phyloP scores from a whole-genome alignment of 208 protist genomes.

The Chromosphaera perkinsii region DNA sequence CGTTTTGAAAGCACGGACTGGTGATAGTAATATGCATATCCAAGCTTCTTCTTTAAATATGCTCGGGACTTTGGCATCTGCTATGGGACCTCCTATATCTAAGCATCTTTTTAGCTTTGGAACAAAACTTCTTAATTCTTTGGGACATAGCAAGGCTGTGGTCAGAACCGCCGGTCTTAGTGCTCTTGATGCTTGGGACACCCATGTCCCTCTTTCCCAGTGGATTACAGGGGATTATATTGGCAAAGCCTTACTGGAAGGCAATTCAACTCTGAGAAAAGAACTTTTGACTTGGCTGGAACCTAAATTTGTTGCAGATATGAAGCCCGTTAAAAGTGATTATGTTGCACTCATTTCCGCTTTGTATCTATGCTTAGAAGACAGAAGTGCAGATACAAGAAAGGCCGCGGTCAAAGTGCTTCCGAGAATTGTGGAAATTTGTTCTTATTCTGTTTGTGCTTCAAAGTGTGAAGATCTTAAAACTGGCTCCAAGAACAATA shows the following conservation, averaged over 20 bases:
- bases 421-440: too few species aligned
- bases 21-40: not conserved
- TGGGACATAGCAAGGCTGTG: conserved; percentile 35
- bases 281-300: conserved; percentile 7
- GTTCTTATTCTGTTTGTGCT: too few species aligned
- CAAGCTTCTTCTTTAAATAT: conserved; percentile 19
- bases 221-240: not conserved
- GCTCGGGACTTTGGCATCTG: conserved; percentile 21
- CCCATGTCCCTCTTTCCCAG: not conserved
- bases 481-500: too few species aligned
- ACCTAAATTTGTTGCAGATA: not conserved
- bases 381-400: too few species aligned
- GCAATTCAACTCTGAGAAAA: not conserved
- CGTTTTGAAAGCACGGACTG: conserved; percentile 14
- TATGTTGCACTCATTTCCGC: too few species aligned
- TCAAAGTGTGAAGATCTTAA: too few species aligned
- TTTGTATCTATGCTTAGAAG: too few species aligned
- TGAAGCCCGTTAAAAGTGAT: not conserved
- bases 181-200: conserved; percentile 1
- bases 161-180: conserved; percentile 22
- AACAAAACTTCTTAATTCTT: not conserved
- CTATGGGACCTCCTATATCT: conserved; percentile 18
- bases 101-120: conserved; percentile 1
- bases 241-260: not conserved
- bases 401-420: too few species aligned